Evolutionary conservation across 176 grass and related monocot species (phyloP).

Genomic region (Echinochloa phyllopogon): DNA sequence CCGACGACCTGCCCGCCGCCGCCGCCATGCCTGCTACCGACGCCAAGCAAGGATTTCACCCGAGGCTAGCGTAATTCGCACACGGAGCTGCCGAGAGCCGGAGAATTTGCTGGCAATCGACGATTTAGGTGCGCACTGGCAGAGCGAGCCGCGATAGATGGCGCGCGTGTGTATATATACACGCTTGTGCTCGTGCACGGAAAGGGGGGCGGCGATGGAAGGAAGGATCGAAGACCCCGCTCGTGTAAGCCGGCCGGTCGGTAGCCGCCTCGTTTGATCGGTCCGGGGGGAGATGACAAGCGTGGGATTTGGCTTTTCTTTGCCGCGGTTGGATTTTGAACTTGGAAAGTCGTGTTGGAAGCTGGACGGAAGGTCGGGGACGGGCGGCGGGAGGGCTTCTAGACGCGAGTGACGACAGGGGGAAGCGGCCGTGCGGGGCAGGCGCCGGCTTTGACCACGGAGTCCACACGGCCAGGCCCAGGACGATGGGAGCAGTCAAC

Average conservation of each 20-base stretch:
- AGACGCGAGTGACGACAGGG: not conserved
- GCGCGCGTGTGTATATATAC: not conserved
- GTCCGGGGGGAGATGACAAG: not conserved
- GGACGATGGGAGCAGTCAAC: not conserved
- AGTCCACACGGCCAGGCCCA: not conserved
- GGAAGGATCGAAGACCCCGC: not conserved
- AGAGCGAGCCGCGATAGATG: not conserved
- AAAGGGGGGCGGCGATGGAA: not conserved
- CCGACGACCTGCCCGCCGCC: not conserved
- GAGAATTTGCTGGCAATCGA: not conserved
- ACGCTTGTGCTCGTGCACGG: not conserved
- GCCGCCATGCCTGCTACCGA: not conserved
- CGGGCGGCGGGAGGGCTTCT: not conserved
- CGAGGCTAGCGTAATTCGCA: not conserved
- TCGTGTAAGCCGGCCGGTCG: not conserved
- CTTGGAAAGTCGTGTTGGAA: not conserved
- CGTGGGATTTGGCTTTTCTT: too few relatives aligned
- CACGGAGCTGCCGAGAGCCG: not conserved
- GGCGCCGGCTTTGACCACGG: constrained; percentile 3
- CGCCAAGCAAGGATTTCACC: not conserved
- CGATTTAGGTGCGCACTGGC: not conserved
- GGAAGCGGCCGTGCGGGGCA: not conserved
- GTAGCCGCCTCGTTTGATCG: constrained; percentile 45
- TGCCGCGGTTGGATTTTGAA: not conserved
- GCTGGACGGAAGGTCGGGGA: not conserved